A percentile compares a stretch with the other conserved stretches of the same genome.
phyloP scores from a whole-genome alignment of 495 filamentous ascomycete species.

The Parmelia sp. region DNA sequence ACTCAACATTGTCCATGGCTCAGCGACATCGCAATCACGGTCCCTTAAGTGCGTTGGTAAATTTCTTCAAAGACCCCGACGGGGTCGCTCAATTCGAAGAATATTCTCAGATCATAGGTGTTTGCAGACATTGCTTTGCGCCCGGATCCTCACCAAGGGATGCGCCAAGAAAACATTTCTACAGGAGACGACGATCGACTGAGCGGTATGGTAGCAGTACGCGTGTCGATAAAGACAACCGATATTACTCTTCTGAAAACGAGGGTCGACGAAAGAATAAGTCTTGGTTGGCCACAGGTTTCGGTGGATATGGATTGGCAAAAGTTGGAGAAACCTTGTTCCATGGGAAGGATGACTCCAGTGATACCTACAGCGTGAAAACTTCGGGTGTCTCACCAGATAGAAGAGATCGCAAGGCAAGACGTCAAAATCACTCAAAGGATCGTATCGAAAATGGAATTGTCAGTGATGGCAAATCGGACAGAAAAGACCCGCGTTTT shows the following conservation, averaged over 20 bases:
- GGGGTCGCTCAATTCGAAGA: conserved; percentile 65
- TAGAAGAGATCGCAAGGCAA: conserved; percentile 34
- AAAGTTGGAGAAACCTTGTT: conserved; percentile 48
- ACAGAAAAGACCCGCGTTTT: conserved; percentile 19
- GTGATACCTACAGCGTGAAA: conserved; percentile 54
- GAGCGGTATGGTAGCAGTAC: conserved; percentile 43
- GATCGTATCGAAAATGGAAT: conserved; percentile 32
- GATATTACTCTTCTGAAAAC: conserved; percentile 52
- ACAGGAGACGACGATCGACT: conserved; percentile 38
- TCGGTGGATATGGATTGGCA: conserved; percentile 42
- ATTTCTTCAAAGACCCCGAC: conserved; percentile 63
- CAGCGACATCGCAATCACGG: conserved; percentile 46
- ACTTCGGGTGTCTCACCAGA: conserved; percentile 39
- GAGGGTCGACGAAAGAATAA: conserved; percentile 43
- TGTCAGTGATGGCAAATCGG: conserved; percentile 26
- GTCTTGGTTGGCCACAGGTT: conserved; percentile 48
- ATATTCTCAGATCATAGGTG: conserved; percentile 65
- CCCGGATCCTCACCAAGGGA: conserved; percentile 52
- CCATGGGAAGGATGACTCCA: conserved; percentile 46
- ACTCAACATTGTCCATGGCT: conserved; percentile 33
- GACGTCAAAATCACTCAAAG: conserved; percentile 31
- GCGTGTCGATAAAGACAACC: conserved; percentile 50
- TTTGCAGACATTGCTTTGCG: conserved; percentile 63
- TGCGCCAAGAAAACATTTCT: conserved; percentile 61
- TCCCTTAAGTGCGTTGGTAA: conserved; percentile 50